Conservation (phyloP, 2,329 filamentous ascomycete genomes). For the Xylaria sp. region DNA sequence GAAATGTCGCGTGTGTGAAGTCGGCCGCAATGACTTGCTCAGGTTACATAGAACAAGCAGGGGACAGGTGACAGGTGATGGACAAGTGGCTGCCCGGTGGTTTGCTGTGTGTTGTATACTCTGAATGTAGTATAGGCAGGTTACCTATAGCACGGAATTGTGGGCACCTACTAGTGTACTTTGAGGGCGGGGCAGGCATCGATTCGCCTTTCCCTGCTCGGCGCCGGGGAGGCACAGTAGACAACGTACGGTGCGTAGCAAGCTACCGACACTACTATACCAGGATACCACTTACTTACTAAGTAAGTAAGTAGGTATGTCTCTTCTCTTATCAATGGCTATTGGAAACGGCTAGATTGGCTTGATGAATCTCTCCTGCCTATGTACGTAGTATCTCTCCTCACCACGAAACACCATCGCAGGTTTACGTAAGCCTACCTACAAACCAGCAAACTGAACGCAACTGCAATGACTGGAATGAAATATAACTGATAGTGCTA, state of each 20-base stretch:
- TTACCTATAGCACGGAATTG: not conserved
- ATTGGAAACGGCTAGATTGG: conserved; percentile 3
- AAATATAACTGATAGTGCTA: too few species aligned
- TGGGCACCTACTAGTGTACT: conserved; percentile 1
- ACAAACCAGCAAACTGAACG: not conserved
- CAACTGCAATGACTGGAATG: too few species aligned
- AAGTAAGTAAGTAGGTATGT: conserved; percentile 1
- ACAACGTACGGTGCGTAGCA: too few species aligned
- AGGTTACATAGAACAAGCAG: not conserved
- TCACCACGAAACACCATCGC: not conserved
- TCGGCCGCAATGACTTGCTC: not conserved
- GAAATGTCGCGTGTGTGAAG: not conserved
- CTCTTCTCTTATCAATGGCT: not conserved
- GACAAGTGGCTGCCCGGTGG: not conserved
- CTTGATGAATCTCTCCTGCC: not conserved
- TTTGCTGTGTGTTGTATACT: not conserved
- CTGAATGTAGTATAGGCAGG: too few species aligned
- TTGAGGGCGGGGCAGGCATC: not conserved
- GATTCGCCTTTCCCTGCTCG: conserved; percentile 13
- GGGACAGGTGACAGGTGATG: conserved; percentile 1
- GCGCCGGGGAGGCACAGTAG: not conserved
- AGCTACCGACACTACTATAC: too few species aligned
- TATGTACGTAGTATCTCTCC: not conserved
- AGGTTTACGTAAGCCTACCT: not conserved
- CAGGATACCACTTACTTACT: too few species aligned